Evolutionary conservation across 1,139 yeast species (phyloP).

Genomic region (Yamadazyma sp.): DNA sequence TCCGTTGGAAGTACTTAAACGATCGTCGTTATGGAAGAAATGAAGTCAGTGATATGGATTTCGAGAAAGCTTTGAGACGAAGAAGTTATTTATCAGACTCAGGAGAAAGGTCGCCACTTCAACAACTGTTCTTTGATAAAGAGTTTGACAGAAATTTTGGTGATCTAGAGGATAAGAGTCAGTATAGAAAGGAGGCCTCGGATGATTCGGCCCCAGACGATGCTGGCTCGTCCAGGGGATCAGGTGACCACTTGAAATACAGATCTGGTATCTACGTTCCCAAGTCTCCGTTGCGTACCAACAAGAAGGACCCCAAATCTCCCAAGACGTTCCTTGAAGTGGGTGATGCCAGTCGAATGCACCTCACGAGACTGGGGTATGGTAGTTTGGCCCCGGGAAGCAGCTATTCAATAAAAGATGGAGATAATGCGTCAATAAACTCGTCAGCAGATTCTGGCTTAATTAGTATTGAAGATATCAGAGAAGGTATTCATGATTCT

Average conservation of each 20-base stretch:
- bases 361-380: constrained; percentile 4
- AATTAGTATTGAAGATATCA: constrained; percentile 24
- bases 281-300: constrained; percentile 29
- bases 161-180: neutral
- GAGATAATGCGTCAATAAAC: neutral
- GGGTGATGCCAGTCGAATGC: constrained; percentile 12
- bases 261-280: constrained; percentile 32
- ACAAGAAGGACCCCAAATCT: constrained; percentile 11
- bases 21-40: constrained; percentile 27
- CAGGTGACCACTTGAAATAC: constrained; percentile 2
- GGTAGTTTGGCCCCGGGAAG: constrained; percentile 6
- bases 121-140: constrained; percentile 11
- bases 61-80: constrained; percentile 26
- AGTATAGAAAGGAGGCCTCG: too few species aligned
- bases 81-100: constrained; percentile 29
- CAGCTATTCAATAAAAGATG: constrained; percentile 4
- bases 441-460: constrained; percentile 7
- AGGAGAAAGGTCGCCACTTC: constrained; percentile 15
- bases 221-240: too few species aligned
- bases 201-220: constrained; percentile 1
- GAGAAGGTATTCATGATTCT: constrained; percentile 26
- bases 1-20: constrained; percentile 55
- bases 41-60: constrained; percentile 22
- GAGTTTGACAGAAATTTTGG: constrained; percentile 15
- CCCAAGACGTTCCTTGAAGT: constrained; percentile 18